Base-by-base conservation (phyloP, 768 basidiomycete species). In the Termitomyces sp. region DNA sequence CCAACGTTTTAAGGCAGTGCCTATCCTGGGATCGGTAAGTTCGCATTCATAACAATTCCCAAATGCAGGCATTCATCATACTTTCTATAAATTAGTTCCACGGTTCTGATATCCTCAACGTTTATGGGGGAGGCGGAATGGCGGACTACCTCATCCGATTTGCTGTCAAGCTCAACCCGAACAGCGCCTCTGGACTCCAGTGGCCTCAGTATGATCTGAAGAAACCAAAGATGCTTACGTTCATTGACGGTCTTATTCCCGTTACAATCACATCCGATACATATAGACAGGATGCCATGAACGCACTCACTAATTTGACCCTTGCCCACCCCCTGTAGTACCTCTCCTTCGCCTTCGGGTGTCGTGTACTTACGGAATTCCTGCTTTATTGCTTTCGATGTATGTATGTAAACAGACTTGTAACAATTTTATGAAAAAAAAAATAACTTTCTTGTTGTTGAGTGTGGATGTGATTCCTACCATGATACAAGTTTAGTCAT, bases 61-160 rank as follows among this genome's bases (percentile, higher is more conserved):
- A 23, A 16, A 40, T 50, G 9, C 23, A 39, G 22, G 48, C 12
- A 7, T 31, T 33, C 7, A 35, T 23, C 32, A 40, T 33, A 10
- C 22, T 18, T 39, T 49, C 7, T 41, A 79, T 10, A 5, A 16
- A 23, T 18, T 20, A 51, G 77, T 66, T 69, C 18, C 82, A 83
- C 53, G 60, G 59, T 10, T 70, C 75, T 0, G 79, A 83, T 57
- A 15, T 81, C 6, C 50, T 70, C 13, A 71, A 76, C 25, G 62
- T 76, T 16, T 82, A 76, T 52, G 68, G 66, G 0, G 71, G 65
- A 3, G 70, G 70, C 18, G 76, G 79, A 53, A 64, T 81, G 60
- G 63, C 75, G 5, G 76, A 79, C 60, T 75, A 76, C 57, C 67
- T 82, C 20, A 71, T 81, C 49, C 70, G 74, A 41, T 80, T 80